Evolutionary conservation across 1,284 basidiomycete species (phyloP).

Genomic region (Athelia psychrophila): DNA sequence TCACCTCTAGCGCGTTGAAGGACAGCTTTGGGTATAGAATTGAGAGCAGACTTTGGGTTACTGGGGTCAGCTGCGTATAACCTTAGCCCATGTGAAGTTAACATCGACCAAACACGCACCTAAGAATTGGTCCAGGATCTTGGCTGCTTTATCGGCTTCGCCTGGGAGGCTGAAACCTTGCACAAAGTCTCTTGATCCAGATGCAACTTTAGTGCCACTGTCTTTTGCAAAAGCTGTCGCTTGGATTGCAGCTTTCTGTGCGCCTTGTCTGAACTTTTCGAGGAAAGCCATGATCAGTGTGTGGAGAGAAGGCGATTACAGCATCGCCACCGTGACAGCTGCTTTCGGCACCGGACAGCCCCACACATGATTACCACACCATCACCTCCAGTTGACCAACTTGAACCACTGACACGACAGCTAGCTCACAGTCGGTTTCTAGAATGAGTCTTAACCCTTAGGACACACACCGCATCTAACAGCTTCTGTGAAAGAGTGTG

Average conservation of each 20-base stretch:
- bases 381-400: too few relatives aligned
- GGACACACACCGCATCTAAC: too few relatives aligned
- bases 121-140: slow-evolving; percentile 87
- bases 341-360: neutral
- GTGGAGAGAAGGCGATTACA: too few relatives aligned
- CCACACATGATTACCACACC: neutral
- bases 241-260: slow-evolving; percentile 78
- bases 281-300: slow-evolving; percentile 53
- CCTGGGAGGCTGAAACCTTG: slow-evolving; percentile 85
- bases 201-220: slow-evolving; percentile 64
- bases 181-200: slow-evolving; percentile 71
- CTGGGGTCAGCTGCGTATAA: slow-evolving; percentile 77
- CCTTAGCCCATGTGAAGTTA: neutral
- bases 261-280: slow-evolving; percentile 78
- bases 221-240: slow-evolving; percentile 72
- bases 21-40: slow-evolving; percentile 94
- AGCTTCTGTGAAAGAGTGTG: too few relatives aligned
- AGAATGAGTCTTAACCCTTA: too few relatives aligned
- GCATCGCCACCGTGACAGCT: too few relatives aligned
- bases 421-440: too few relatives aligned
- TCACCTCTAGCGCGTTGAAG: slow-evolving; percentile 85
- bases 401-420: too few relatives aligned
- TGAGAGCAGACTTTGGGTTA: slow-evolving; percentile 88
- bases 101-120: slow-evolving; percentile 45
- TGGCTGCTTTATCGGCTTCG: slow-evolving; percentile 89